phyloP scores from a whole-genome alignment of 768 basidiomycete genomes.

The Trametes villosa region DNA sequence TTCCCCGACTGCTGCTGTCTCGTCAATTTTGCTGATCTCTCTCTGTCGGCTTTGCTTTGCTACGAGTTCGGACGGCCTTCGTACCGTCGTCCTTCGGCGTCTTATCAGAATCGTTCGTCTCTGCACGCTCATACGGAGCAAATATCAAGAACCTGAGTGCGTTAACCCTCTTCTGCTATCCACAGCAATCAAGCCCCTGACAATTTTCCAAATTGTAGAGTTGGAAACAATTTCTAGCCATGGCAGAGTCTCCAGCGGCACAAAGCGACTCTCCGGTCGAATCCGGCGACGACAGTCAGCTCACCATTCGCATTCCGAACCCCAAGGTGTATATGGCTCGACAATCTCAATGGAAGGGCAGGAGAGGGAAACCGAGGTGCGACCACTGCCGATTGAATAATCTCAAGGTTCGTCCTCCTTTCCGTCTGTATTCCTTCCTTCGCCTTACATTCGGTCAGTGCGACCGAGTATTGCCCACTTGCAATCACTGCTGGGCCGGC shows the following conservation, averaged over 20 bases:
- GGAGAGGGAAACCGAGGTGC: constrained; percentile 74
- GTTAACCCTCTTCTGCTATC: not conserved
- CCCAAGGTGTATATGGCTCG: constrained; percentile 69
- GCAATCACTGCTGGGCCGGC: constrained; percentile 72
- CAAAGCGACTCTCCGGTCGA: constrained; percentile 38
- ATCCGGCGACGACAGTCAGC: constrained; percentile 40
- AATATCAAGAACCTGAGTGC: not conserved
- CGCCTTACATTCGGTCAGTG: constrained; percentile 48
- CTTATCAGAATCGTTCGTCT: constrained; percentile 18
- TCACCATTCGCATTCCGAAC: constrained; percentile 70
- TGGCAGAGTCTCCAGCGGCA: constrained; percentile 36
- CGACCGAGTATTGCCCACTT: constrained; percentile 69
- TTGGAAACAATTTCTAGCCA: not conserved
- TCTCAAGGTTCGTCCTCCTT: constrained; percentile 57
- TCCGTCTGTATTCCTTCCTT: constrained; percentile 11
- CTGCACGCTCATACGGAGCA: not conserved
- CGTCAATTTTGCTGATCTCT: not conserved
- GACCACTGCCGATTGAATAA: constrained; percentile 75
- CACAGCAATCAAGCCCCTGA: not conserved
- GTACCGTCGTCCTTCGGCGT: constrained; percentile 2
- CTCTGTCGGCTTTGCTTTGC: not conserved
- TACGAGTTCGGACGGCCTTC: not conserved
- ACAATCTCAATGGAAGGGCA: constrained; percentile 75
- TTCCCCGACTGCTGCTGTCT: not conserved
- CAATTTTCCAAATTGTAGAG: not conserved